Evolutionary conservation across 345 rosid genomes (phyloP), one percentile per base, ranked within the genome.

Genomic region (Mallotus nudiflorus): DNA sequence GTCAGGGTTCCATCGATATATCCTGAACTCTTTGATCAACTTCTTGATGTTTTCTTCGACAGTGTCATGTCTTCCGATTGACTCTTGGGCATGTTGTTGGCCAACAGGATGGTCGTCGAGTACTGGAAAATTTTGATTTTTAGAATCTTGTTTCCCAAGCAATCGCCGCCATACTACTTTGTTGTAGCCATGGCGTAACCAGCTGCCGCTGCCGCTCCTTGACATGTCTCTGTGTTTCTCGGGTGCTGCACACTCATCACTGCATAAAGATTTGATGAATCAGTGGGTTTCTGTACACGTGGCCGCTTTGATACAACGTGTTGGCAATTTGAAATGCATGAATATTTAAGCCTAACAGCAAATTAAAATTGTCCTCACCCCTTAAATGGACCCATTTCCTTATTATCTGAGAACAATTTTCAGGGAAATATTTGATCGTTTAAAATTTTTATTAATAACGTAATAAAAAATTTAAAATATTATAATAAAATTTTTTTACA

Each of bases 1-100:
- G 25, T 85, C 85, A 67, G 92, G 88, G 69, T 60, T 85, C 88
- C 88, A 88, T 75, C 92, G 68, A 16, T 85, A 88, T 20, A 88
- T 85, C 71, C 61, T 86, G 70, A 92, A 90, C 84, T 90, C 94
- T 48, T 85, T 89, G 8, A 46, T 69, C 64, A 80, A 53, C 69
- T 69, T 80, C 28, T 70, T 67, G 50, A 60, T 39, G 52, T 50
- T 74, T 15, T 46, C 24, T 49, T 49, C 67, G 45, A 80, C 51
- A 8, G 74, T 63, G 49, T 29, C 70, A 29, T 66, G 73, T 28
- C 83, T 72, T 51, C 81, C 81, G 1, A 81, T 59, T 25, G 82
- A 74, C 71, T 73, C 80, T 70, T 83, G 78, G 20, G 91, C 88
- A 55, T 83, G 77, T 55, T 78, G 71, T 65, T 79, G 81, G 7